These are phyloP conservation scores for Magnusiomyces fungicola DNA, from an alignment of 1,139 yeast species.

Conservation along the genomic window DNA sequence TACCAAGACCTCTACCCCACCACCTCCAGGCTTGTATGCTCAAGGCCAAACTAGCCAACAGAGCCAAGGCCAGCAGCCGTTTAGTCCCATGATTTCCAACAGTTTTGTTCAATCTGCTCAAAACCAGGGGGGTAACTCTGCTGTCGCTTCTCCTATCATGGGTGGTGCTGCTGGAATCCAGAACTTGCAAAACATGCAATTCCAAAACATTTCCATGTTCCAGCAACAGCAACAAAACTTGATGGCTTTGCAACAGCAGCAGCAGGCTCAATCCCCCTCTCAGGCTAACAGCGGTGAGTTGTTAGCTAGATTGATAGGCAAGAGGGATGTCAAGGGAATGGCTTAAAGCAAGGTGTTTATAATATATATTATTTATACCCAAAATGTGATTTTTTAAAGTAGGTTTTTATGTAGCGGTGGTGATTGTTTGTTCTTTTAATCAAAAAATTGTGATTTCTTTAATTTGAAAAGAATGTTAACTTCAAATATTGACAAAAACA, in stretches of 20 bases:
- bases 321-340: slow-evolving; percentile 1
- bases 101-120: neutral
- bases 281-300: neutral
- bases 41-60: neutral
- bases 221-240: neutral
- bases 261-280: neutral
- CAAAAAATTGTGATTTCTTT: too few species aligned
- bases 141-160: neutral
- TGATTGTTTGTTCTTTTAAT: too few species aligned
- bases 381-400: too few species aligned
- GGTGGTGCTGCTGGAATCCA: neutral
- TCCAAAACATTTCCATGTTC: neutral
- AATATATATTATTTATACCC: too few species aligned
- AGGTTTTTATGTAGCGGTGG: too few species aligned
- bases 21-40: slow-evolving; percentile 4
- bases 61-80: neutral
- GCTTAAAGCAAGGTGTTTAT: neutral
- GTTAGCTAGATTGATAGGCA: slow-evolving; percentile 1
- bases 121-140: neutral
- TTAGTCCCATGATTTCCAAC: neutral
- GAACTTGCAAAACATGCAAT: neutral
- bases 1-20: slow-evolving; percentile 2
- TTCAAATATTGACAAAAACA: too few species aligned
- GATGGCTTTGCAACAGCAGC: neutral
- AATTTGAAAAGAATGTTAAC: too few species aligned